Conservation (phyloP, 495 filamentous ascomycete genomes). For the Cairneyella variabilis region DNA sequence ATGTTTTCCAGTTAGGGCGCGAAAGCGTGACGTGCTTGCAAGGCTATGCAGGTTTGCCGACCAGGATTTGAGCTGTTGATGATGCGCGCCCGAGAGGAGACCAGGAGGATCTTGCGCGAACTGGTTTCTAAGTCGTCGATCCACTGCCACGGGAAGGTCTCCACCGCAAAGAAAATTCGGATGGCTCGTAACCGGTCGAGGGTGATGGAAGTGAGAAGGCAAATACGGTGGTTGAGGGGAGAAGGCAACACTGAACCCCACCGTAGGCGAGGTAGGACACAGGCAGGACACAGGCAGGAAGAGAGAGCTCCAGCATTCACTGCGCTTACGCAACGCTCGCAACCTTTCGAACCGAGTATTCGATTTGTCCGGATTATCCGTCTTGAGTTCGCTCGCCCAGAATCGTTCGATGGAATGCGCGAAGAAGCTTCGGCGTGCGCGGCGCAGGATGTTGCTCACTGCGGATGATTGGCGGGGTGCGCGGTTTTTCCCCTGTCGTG, state of each 20-base stretch:
- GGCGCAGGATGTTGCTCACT: constrained; percentile 8
- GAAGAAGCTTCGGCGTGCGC: constrained; percentile 5
- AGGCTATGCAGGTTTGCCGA: background rate
- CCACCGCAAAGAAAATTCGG: too few species aligned
- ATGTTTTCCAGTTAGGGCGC: background rate
- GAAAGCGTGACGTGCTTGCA: background rate
- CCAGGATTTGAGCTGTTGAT: background rate
- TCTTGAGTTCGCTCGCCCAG: constrained; percentile 5
- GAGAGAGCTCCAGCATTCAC: background rate
- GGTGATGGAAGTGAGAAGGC: background rate
- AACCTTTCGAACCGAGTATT: background rate
- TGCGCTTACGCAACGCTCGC: constrained; percentile 7
- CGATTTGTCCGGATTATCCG: background rate
- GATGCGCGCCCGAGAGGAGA: background rate
- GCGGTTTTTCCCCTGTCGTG: background rate
- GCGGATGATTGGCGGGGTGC: constrained; percentile 7
- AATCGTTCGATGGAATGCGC: background rate
- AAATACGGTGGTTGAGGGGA: background rate
- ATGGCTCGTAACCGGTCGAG: background rate
- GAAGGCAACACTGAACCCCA: background rate
- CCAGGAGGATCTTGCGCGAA: background rate
- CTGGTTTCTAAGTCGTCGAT: background rate
- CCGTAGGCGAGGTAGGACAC: too few species aligned
- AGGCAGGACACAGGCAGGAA: background rate
- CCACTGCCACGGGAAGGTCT: background rate